These are phyloP conservation scores for Populus tomentosa DNA, from an alignment of 441 rosid genomes.

Conservation along the genomic window DNA sequence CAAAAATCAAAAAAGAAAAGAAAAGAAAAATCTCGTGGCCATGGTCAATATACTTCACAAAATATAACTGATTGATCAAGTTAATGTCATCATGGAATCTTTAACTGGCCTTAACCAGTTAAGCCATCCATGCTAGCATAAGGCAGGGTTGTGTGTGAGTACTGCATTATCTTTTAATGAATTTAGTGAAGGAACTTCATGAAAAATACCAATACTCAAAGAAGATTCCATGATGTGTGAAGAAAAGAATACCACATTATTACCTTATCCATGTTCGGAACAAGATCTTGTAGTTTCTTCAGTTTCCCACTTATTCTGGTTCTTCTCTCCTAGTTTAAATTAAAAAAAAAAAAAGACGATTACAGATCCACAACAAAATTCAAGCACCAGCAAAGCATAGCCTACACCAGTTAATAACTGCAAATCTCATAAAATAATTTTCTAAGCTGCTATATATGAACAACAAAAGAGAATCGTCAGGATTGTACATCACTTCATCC, in stretches of 20 bases:
- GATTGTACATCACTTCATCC: too few species aligned
- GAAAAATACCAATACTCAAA: too few species aligned
- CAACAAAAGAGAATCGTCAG: too few species aligned
- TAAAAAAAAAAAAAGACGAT: not conserved
- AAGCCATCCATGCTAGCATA: not conserved
- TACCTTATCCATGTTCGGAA: constrained; percentile 99
- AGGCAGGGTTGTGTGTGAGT: not conserved
- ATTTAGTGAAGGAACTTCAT: not conserved
- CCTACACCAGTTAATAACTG: too few species aligned
- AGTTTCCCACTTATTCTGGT: constrained; percentile 86
- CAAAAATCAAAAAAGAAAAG: not conserved
- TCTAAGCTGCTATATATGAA: too few species aligned
- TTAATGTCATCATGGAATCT: not conserved
- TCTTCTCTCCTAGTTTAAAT: constrained; percentile 67
- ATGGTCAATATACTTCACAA: not conserved
- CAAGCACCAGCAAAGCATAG: not conserved
- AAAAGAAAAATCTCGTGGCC: too few species aligned
- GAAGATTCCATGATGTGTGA: too few species aligned
- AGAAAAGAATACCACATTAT: not conserved
- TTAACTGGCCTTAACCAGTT: not conserved
- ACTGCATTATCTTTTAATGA: not conserved
- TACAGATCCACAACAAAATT: not conserved
- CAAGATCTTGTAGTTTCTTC: constrained; percentile 93
- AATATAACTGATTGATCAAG: too few species aligned
- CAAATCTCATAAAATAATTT: too few species aligned